phyloP scores from a whole-genome alignment of 176 grass and related monocot genomes.

The Musa acuminata region DNA sequence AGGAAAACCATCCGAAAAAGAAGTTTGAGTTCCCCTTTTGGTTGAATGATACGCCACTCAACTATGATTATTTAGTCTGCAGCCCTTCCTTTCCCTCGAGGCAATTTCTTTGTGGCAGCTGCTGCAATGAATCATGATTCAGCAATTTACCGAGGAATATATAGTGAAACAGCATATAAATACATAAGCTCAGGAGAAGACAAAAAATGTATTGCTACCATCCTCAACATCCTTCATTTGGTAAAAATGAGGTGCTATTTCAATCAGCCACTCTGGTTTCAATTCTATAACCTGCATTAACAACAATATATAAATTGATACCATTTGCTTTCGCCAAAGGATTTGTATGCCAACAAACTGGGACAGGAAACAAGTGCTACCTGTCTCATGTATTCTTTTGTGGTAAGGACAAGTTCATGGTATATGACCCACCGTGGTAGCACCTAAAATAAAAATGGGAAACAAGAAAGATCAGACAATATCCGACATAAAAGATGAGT shows the following conservation, averaged over 20 bases:
- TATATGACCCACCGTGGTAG: constrained; percentile 79
- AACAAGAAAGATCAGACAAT: constrained; percentile 3
- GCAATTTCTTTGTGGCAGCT: constrained; percentile 79
- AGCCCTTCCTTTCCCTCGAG: constrained; percentile 51
- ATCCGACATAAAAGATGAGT: neutral
- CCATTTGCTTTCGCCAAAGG: neutral
- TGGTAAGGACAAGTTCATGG: constrained; percentile 81
- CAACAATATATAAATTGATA: neutral
- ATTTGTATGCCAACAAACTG: neutral
- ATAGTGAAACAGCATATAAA: neutral
- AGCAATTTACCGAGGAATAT: neutral
- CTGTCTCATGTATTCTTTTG: constrained; percentile 94
- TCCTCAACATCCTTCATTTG: constrained; percentile 89
- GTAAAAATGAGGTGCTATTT: constrained; percentile 94
- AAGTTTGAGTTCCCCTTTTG: too few species aligned
- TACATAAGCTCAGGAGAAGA: neutral
- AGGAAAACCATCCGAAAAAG: too few species aligned
- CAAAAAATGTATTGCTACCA: constrained; percentile 29
- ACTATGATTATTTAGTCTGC: constrained; percentile 2
- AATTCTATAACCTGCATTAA: constrained; percentile 63
- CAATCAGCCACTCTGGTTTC: constrained; percentile 79
- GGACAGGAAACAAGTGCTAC: constrained; percentile 24
- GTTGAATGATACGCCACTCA: too few species aligned
- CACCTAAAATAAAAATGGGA: constrained; percentile 31
- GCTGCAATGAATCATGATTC: neutral